Base-by-base conservation (phyloP, 805 yeast species). In the Saccharomycopsis olivae region DNA sequence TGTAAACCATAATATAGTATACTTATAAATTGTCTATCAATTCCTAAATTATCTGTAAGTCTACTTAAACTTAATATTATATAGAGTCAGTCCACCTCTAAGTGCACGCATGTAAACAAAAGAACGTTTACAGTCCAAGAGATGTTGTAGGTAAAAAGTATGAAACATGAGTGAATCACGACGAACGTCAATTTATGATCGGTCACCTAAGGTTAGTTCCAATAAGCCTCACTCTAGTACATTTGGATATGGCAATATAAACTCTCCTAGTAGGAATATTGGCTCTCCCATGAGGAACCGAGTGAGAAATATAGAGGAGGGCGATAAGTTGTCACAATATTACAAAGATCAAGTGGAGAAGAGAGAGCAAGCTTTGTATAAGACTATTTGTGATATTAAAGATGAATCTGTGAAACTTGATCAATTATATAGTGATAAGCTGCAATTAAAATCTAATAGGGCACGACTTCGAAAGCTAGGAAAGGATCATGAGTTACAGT, bases 1-100 rank as follows among this genome's bases (percentile, higher is more conserved):
- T 89, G 97, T 70, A 85, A 77, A 66, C 99, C 99, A 66, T 89
- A 64, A 53, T 29, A 16, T 29, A 29, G 33, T 29, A n/a, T 19
- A 15, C 2, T 25, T 15, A 4, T 25, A 15, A n/a, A n/a, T n/a
- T n/a, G n/a, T n/a, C n/a, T n/a, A n/a, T n/a, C n/a, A n/a, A 11
- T 25, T n/a, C n/a, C n/a, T 25, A 2, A 13, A n/a, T n/a, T n/a
- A n/a, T n/a, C n/a, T n/a, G n/a, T n/a, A n/a, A n/a, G n/a, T n/a
- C n/a, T n/a, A n/a, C n/a, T n/a, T n/a, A n/a, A n/a, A n/a, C n/a
- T n/a, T n/a, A n/a, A n/a, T n/a, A n/a, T n/a, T n/a, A n/a, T n/a
- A n/a, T n/a, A n/a, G n/a, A n/a, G n/a, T n/a, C n/a, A n/a, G n/a
- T n/a, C n/a, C n/a, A n/a, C n/a, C n/a, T n/a, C n/a, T n/a, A 25